Evolutionary conservation across 805 yeast genomes (phyloP), one percentile per base, ranked within the genome.

Genomic region (Yamadazyma scolyti): DNA sequence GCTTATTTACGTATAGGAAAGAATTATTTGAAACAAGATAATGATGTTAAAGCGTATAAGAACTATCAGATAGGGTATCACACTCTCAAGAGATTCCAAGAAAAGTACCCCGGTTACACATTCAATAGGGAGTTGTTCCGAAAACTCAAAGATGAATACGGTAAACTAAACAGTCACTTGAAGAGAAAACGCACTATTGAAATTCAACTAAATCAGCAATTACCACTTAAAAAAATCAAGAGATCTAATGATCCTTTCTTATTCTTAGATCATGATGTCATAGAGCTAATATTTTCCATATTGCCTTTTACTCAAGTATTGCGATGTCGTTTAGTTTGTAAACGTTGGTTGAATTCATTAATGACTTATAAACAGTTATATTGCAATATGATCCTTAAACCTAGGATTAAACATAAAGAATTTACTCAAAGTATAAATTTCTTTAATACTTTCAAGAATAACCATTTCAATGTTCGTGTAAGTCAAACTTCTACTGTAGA

Each of bases 1-100:
- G 76, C 75, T 1, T 72, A 73, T 39, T 48, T 74, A 21, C 43
- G 79, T 20, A 47, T 52, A 3, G 62, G 67, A 2, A 73, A 71
- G 41, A 38, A 71, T 3, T 44, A 58, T 14, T 9, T 37, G 15
- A 31, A 36, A 7, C 33, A 46, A 23, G 51, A 52, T 1, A 43
- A 54, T 13, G 45, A 56, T 3, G 17, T 41, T 1, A 65, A 62
- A 12, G 69, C 76, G 2, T 60, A 57, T 37, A 51, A 54, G 22
- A 43, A 46, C 2, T 50, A 60, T 30, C 63, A 60, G 28, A 36
- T 42, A 17, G 78, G 77, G 0, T 25, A 67, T 3, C 50, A 52
- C 27, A 47, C 43, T n/a, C 58, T 73, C 6, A 57, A 56, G 15
- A 39, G 23, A 12, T 65, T 10, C 62, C 65, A 12, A 52, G 54